Evolutionary conservation across 2,329 filamentous ascomycete species (phyloP).

Genomic region (Didymella arachidicola): DNA sequence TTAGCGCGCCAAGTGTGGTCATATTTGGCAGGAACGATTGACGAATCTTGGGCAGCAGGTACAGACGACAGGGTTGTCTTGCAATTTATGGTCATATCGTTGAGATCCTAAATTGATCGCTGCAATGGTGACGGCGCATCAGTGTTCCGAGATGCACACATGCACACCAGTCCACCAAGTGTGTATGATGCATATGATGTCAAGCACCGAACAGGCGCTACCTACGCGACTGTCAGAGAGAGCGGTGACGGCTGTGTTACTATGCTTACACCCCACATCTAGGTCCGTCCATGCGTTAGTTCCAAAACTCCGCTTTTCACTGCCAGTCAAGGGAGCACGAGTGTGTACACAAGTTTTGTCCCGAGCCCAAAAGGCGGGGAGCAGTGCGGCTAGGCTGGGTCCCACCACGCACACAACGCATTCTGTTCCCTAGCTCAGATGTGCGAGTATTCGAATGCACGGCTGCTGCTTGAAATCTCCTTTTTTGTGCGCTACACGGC

Average conservation of each 20-base stretch:
- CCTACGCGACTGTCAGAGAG: conserved; percentile 3
- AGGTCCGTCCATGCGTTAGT: conserved; percentile 6
- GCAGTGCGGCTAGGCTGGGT: neutral
- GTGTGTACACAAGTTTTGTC: neutral
- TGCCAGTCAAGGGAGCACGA: conserved; percentile 4
- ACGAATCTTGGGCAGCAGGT: conserved; percentile 8
- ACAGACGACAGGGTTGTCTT: neutral
- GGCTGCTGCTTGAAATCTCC: neutral
- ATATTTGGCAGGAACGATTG: neutral
- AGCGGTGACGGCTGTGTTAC: conserved; percentile 21
- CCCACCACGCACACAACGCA: neutral
- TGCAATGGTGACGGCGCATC: neutral
- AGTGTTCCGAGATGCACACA: neutral
- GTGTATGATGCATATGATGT: conserved; percentile 16
- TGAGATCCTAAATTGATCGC: neutral
- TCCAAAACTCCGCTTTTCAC: conserved; percentile 1
- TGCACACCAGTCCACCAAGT: neutral
- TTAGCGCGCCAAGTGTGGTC: conserved; percentile 1
- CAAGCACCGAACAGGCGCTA: conserved; percentile 2
- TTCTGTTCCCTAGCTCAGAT: neutral
- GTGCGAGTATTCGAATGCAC: neutral
- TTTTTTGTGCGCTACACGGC: neutral
- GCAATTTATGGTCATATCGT: neutral
- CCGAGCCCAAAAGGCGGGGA: neutral
- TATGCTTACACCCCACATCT: conserved; percentile 6